Conservation (phyloP, 2,329 filamentous ascomycete species). For the Xylaria sp. region DNA sequence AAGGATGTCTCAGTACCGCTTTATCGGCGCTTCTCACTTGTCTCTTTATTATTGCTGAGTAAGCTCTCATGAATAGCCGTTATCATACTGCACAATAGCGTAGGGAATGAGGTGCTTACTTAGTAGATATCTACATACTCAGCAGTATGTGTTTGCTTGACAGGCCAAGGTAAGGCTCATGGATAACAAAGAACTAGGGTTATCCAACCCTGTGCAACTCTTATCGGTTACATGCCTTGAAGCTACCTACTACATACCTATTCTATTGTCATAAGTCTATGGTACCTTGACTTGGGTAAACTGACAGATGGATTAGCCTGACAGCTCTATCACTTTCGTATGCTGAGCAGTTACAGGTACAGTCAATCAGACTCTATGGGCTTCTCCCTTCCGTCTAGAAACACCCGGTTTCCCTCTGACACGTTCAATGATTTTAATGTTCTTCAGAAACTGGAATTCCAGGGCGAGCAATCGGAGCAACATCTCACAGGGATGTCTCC, state of each 20-base stretch:
- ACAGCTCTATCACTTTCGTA: constrained; percentile 6
- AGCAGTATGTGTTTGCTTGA: not conserved
- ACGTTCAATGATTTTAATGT: constrained; percentile 11
- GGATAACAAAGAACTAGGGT: not conserved
- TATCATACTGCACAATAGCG: not conserved
- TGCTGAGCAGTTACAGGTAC: not conserved
- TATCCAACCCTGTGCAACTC: not conserved
- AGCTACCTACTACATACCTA: no score
- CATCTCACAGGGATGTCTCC: constrained; percentile 11
- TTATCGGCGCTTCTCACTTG: not conserved
- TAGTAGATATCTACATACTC: no score
- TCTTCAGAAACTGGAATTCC: not conserved
- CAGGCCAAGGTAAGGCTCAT: constrained; percentile 2
- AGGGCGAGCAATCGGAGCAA: constrained; percentile 9
- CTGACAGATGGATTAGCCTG: not conserved
- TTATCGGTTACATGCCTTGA: no score
- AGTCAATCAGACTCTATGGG: not conserved
- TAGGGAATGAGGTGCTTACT: not conserved
- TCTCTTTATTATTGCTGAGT: not conserved
- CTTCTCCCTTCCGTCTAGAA: constrained; percentile 6
- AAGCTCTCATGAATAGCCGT: not conserved
- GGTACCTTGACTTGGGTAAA: not conserved
- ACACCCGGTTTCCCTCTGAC: not conserved
- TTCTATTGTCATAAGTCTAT: not conserved
- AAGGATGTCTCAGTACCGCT: no score